These are phyloP conservation scores for Capronia americana DNA, from an alignment of 2,329 filamentous ascomycete genomes.

Conservation along the genomic window DNA sequence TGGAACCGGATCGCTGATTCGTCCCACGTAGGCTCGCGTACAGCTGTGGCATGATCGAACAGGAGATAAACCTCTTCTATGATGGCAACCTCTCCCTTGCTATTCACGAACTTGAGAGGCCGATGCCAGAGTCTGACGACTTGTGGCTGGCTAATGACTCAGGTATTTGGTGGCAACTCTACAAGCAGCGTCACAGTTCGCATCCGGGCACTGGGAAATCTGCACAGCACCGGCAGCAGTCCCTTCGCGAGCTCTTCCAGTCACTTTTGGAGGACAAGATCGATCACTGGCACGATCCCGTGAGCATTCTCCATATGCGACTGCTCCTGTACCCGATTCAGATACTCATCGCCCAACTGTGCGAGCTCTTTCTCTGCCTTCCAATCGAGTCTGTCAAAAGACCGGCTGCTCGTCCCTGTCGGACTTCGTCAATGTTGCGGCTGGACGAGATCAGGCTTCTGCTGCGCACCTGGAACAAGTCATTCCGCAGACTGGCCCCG, in stretches of 20 bases:
- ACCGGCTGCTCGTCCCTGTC: not conserved
- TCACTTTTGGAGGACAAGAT: constrained; percentile 10
- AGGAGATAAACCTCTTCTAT: not conserved
- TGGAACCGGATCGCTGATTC: not conserved
- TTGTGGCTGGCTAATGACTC: not conserved
- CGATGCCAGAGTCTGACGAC: not conserved
- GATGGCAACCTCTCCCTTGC: not conserved
- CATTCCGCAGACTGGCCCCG: not conserved
- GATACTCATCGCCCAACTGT: not conserved
- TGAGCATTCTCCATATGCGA: not conserved
- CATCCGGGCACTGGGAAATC: not conserved
- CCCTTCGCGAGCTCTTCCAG: constrained; percentile 14
- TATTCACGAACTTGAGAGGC: not conserved
- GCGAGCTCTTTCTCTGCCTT: not conserved
- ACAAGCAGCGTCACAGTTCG: not conserved
- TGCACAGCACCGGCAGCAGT: not conserved
- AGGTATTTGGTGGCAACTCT: not conserved
- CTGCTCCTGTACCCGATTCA: not conserved
- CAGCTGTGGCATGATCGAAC: not conserved
- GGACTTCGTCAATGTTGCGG: not conserved
- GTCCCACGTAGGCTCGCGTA: not conserved
- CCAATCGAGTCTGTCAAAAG: not conserved
- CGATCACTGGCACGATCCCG: not conserved
- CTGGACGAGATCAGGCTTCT: constrained; percentile 2
- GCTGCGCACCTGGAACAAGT: constrained; percentile 10